Base-by-base conservation (phyloP, 768 basidiomycete species). In the Mycena alexandri region DNA sequence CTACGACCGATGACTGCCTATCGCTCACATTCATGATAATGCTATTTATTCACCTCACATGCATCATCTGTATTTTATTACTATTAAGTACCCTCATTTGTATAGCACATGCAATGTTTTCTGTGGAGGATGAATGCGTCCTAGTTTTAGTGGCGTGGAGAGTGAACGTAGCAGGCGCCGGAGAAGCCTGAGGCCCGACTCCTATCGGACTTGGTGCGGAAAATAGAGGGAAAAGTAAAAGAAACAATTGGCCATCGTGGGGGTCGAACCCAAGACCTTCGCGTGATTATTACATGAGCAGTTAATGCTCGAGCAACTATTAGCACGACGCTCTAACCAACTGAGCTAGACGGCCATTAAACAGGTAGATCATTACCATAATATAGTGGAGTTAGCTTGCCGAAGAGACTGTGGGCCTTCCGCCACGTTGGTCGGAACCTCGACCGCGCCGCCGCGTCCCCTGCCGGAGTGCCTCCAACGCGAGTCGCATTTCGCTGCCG, bases 291-390 rank as follows among this genome's bases (percentile, higher is more conserved):
- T 36, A 36, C 34, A 36, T 36, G 12, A 36, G 34, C 34, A 36
- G 12, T 86, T n/a, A n/a, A n/a, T n/a, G n/a, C n/a, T n/a, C n/a
- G n/a, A n/a, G n/a, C n/a, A n/a, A n/a, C n/a, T n/a, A 90, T 90
- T 92, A 92, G 90, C 88, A 90, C 90, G 87, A 92, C 90, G 91
- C 91, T 92, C 91, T 92, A 92, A 93, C 91, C 92, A 92, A 83
- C 92, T 93, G 91, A 93, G 92, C 55, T 56, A 56, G 55, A 56
- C 55, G 55, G 55, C 55, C 63, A 12, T 6, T 36, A n/a, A 12
- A 36, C 34, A 36, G 34, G 34, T 6, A 36, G 34, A n/a, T n/a
- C n/a, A n/a, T n/a, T n/a, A n/a, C n/a, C n/a, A n/a, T n/a, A n/a
- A n/a, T n/a, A n/a, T n/a, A n/a, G n/a, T n/a, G n/a, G n/a, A n/a